Evolutionary conservation across 805 yeast genomes (phyloP), one percentile per base, ranked within the genome.

Genomic region (Ogataea glucozyma): DNA sequence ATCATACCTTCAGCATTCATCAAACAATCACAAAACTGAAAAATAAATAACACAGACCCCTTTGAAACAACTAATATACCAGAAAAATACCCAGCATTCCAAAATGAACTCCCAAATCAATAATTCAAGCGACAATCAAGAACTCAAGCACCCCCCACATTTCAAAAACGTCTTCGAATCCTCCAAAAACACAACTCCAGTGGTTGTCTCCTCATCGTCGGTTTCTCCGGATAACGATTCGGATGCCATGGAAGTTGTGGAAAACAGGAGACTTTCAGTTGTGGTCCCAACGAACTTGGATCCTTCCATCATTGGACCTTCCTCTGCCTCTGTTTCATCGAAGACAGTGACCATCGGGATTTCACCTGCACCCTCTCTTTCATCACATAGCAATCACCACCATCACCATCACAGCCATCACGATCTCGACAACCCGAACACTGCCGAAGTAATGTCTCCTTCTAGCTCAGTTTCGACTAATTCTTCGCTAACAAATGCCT

Each of bases 41-140:
- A 26, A 26, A 8, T 22, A 22, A 6, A 22, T 7, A 6, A 22
- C 24, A 22, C 24, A 22, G n/a, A n/a, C n/a, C n/a, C n/a, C n/a
- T n/a, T n/a, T n/a, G n/a, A n/a, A n/a, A n/a, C n/a, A n/a, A 17
- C 13, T 27, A 27, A 27, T n/a, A 27, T 19, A 27, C 16, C 14
- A n/a, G 31, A 16, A 27, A 27, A n/a, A n/a, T n/a, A n/a, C n/a
- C n/a, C n/a, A n/a, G n/a, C n/a, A n/a, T n/a, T n/a, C 33, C 33
- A 61, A 53, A 12, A 70, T 69, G 73, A 66, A 58, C 47, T 63
- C 71, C 6, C 72, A 66, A 41, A 39, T 64, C 24, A 67, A 70
- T 44, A 66, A 70, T 46, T 57, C 68, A 16, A 64, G 65, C 41
- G 65, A 67, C 42, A 68, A 68, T 38, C 70, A 67, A 43, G 68